Percentiles rank a stretch among this genome's conserved stretches.
phyloP scores from a whole-genome alignment of 2,329 filamentous ascomycete genomes.

The Diplodia sapinea region DNA sequence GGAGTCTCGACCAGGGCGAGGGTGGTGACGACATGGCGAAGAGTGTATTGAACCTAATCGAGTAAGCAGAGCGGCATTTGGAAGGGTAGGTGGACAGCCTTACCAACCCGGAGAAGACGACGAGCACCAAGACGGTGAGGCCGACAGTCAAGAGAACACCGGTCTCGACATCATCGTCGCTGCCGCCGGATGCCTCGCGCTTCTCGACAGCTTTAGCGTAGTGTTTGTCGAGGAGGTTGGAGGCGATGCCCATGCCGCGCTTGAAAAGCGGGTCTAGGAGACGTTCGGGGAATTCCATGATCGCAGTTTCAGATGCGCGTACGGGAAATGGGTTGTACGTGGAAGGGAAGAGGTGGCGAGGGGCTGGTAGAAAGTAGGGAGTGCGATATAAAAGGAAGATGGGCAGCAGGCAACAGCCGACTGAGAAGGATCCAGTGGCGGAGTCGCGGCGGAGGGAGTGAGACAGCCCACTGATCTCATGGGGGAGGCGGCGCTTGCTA shows the following conservation, averaged over 20 bases:
- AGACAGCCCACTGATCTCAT: slow-evolving; percentile 22
- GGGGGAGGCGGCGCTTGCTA: slow-evolving; percentile 2
- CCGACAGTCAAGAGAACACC: slow-evolving; percentile 42
- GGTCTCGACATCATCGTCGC: slow-evolving; percentile 38
- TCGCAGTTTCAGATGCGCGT: slow-evolving; percentile 12
- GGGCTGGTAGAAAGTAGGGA: slow-evolving; percentile 3
- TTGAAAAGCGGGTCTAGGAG: slow-evolving; percentile 39
- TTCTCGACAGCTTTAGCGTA: slow-evolving; percentile 9
- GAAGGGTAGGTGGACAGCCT: slow-evolving; percentile 32
- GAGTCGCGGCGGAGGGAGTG: slow-evolving; percentile 13
- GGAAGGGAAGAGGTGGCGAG: neutral
- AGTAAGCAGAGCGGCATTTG: slow-evolving; percentile 7
- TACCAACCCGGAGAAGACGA: slow-evolving; percentile 52
- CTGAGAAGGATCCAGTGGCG: slow-evolving; percentile 8
- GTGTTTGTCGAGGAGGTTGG: slow-evolving; percentile 8
- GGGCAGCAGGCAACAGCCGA: slow-evolving; percentile 23
- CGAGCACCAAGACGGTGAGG: slow-evolving; percentile 47
- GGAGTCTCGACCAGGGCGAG: slow-evolving; percentile 69
- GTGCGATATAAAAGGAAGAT: neutral
- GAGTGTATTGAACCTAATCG: slow-evolving; percentile 58
- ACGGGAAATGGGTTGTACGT: neutral
- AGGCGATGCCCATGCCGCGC: slow-evolving; percentile 38
- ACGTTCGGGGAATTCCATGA: slow-evolving; percentile 37
- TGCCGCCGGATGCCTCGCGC: slow-evolving; percentile 35
- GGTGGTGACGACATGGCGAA: slow-evolving; percentile 64